Base-by-base conservation (phyloP, 345 rosid species). In the Anacardium occidentale region DNA sequence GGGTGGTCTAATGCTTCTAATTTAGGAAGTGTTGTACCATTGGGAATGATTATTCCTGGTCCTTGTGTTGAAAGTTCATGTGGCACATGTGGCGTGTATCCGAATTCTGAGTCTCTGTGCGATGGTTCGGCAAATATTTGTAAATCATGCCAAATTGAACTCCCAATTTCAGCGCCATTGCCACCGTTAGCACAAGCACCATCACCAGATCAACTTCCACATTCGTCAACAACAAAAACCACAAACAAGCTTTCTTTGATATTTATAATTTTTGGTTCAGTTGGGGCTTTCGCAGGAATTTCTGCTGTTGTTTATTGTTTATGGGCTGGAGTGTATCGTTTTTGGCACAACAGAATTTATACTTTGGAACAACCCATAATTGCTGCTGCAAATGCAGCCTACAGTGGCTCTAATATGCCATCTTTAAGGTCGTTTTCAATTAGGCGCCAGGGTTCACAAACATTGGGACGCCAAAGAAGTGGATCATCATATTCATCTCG, bases 51-150 rank as follows among this genome's bases (percentile, higher is more conserved):
- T 10, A 51, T 87, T 75, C 93, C 89, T 10, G 91, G 89, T 26
- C 85, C 93, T 6, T 89, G 93, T 61, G 80, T 85, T 61, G 59
- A 81, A 25, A 70, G 73, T 76, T 66, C 80, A 12, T 89, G 93
- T 53, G 66, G 50, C 51, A 32, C 25, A 6, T 85, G 91, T 24
- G 89, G 88, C 24, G 26, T 80, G 55, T 87, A 79, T 73, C 85
- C 85, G 0, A 76, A 84, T 66, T 87, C 91, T 25, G 80, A 74
- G 48, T 71, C 50, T 0, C 25, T 89, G 32, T 87, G 93, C 59
- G 78, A 17, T 62, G 89, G 90, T 8, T 82, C 85, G 7, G 87
- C 84, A 3, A 78, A 69, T 71, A 85, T 89, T 60, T 87, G 93
- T 75, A 84, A 78, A 70, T 40, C 79, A 10, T 89, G 93, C 69